Conservation (phyloP, 192 early-diverging fungal genomes). For the Piromyces finnis region DNA sequence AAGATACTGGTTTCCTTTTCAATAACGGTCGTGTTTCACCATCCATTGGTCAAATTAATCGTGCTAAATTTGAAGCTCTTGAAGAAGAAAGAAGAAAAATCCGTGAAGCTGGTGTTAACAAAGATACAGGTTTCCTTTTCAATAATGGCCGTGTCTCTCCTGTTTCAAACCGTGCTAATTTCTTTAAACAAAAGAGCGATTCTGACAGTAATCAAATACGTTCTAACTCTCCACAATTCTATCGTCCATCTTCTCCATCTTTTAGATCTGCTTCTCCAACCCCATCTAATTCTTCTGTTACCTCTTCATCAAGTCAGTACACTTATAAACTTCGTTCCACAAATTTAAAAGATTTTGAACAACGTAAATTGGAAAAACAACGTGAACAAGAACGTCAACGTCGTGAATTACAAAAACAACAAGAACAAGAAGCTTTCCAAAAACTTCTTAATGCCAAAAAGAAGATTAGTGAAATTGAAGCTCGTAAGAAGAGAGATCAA, state of each 20-base stretch:
- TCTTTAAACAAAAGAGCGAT: not conserved
- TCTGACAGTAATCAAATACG: not conserved
- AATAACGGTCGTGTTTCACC: too few species aligned
- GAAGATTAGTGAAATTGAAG: not conserved
- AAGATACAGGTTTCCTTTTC: not conserved
- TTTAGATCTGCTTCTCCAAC: not conserved
- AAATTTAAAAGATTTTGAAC: not conserved
- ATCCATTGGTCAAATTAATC: too few species aligned
- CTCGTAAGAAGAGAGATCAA: not conserved
- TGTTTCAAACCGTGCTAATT: not conserved
- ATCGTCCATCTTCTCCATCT: not conserved
- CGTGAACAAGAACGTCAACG: not conserved
- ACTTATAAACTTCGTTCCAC: not conserved
- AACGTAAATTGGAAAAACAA: not conserved
- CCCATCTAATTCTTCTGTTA: not conserved
- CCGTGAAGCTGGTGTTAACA: not conserved
- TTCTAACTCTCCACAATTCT: not conserved
- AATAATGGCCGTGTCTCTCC: not conserved
- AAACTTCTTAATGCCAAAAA: not conserved
- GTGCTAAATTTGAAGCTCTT: not conserved
- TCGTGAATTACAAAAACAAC: not conserved
- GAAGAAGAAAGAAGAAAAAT: not conserved
- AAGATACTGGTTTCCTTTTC: too few species aligned
- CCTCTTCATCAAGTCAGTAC: not conserved
- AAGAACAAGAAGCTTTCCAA: not conserved